Evolutionary conservation across 257 asterid species (phyloP).

Genomic region (Rhazya stricta): DNA sequence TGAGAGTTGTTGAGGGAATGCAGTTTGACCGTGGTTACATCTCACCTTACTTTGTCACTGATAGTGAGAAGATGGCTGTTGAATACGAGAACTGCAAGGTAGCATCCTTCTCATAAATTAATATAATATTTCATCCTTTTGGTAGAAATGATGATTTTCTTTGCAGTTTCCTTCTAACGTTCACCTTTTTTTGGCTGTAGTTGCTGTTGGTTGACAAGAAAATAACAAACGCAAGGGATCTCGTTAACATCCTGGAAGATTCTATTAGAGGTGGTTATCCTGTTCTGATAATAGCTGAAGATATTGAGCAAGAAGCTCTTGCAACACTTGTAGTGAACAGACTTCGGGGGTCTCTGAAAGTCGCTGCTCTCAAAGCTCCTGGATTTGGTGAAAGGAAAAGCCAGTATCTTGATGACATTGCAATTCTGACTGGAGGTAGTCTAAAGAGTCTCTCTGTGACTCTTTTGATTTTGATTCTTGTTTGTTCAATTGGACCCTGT

Average conservation of each 20-base stretch:
- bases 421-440: conserved; percentile 86
- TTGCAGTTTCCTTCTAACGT: background rate
- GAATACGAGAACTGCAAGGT: conserved; percentile 98
- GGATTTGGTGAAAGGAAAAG: conserved; percentile 97
- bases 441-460: conserved; percentile 2
- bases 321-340: conserved; percentile 97
- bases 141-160: background rate
- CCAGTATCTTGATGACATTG: conserved; percentile 97
- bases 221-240: conserved; percentile 90
- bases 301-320: conserved; percentile 94
- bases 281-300: conserved; percentile 84
- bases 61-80: conserved; percentile 86
- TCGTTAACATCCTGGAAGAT: conserved; percentile 70
- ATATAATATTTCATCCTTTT: background rate
- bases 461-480: background rate
- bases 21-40: conserved; percentile 95
- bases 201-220: conserved; percentile 88
- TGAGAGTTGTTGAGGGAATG: conserved; percentile 96
- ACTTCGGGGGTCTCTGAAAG: conserved; percentile 87
- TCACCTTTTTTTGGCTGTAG: conserved; percentile 34
- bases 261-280: conserved; percentile 90
- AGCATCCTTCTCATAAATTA: background rate
- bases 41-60: conserved; percentile 91
- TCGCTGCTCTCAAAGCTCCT: conserved; percentile 98
- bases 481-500: background rate